Evolutionary conservation across 495 filamentous ascomycete genomes (phyloP), one percentile per base, ranked within the genome.

Genomic region (Aspergillus coremiiformis): DNA sequence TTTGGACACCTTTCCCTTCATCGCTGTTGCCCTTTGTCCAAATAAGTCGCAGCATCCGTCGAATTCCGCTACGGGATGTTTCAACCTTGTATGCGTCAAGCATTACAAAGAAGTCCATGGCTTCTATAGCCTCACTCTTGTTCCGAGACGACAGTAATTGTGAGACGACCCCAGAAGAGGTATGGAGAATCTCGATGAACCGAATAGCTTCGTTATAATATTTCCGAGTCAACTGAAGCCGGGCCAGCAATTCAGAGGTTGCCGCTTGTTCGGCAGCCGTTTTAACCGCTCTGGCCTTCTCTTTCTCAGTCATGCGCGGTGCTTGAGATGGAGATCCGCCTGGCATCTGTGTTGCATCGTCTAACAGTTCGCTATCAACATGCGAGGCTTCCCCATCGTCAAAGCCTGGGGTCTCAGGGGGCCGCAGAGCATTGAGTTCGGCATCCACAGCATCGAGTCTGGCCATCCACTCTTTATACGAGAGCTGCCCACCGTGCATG

Each of bases 11-110:
- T 68, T 99, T 99, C 50, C 93, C 93, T 76, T 99, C 93, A 61
- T 99, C 93, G 60, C 88, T 96, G 69, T 96, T 97, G 47, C 92
- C 93, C 70, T 99, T 99, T 17, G 94, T 97, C 93, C 93, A 99
- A 66, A 99, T 97, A 35, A 97, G 75, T 35, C 90, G 81, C 37
- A 99, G 80, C 93, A 99, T 99, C 47, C 88, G 80, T 39, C 90
- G 81, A 57, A 97, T 96, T 47, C 93, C 93, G 48, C 67, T 69
- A 64, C 91, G 87, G 54, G 93, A 89, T 44, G 90, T 87, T 66
- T 96, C 88, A 39, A 99, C 81, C 66, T 91, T 91, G 78, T 96
- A 96, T 6, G 88, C 90, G 67, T 99, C 90, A 30, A 92, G 80
- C 26, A 95, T 82, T 51, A 91, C 89, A 59, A 97, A 95, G 68